Percentiles rank a stretch among this genome's conserved stretches.
Conservation (phyloP, 495 filamentous ascomycete genomes). For the Penicillium silybi region DNA sequence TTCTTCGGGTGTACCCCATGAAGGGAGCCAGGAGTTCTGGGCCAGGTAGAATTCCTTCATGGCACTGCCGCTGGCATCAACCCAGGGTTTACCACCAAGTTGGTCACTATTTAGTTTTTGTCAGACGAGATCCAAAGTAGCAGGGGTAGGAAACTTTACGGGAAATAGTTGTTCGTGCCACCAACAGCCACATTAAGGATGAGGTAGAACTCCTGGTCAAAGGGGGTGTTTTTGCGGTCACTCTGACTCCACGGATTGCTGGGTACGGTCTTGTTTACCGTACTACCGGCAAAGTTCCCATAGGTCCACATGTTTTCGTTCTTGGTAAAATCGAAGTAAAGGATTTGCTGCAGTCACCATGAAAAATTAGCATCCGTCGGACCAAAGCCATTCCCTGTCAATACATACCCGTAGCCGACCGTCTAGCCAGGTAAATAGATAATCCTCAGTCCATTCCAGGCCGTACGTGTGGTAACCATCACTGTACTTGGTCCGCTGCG, state of each 20-base stretch:
- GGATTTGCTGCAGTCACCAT: conserved; percentile 59
- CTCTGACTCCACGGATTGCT: conserved; percentile 63
- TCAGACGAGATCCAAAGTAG: background rate
- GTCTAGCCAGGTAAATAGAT: conserved; percentile 83
- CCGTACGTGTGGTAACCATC: conserved; percentile 61
- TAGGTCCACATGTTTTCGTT: conserved; percentile 65
- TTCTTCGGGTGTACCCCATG: conserved; percentile 55
- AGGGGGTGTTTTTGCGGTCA: conserved; percentile 56
- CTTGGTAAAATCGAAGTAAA: conserved; percentile 66
- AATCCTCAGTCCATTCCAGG: conserved; percentile 83
- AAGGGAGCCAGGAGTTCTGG: conserved; percentile 58
- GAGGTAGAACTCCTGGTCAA: conserved; percentile 78
- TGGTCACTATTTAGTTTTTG: conserved; percentile 47
- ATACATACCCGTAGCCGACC: conserved; percentile 30
- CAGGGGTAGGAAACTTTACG: background rate
- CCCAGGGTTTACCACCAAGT: conserved; percentile 70
- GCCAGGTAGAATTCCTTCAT: conserved; percentile 65
- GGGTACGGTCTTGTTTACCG: conserved; percentile 65
- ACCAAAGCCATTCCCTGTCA: background rate
- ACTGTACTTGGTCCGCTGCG: conserved; percentile 13
- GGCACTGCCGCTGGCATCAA: conserved; percentile 54
- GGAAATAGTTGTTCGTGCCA: conserved; percentile 80
- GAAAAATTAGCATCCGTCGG: background rate
- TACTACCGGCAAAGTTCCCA: conserved; percentile 67
- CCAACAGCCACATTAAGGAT: conserved; percentile 81